A percentile compares a stretch with the other conserved stretches of the same genome.
These are phyloP conservation scores for Saccharomycopsis hybrid DNA, from an alignment of 1,139 yeast genomes.

Conservation along the genomic window DNA sequence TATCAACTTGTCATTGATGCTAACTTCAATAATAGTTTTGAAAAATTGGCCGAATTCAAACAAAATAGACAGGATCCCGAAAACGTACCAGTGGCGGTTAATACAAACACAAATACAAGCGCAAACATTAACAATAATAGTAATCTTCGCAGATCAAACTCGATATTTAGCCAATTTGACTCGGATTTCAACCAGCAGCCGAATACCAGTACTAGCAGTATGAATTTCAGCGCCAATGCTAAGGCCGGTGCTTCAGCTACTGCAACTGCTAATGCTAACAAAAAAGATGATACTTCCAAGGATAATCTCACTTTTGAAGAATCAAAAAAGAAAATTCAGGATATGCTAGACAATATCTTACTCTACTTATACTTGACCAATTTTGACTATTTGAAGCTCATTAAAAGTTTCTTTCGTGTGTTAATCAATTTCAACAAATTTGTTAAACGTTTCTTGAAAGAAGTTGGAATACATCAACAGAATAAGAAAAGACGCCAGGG, in stretches of 20 bases:
- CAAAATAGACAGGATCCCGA: not conserved
- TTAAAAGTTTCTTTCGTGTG: not conserved
- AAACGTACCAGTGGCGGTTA: too few species aligned
- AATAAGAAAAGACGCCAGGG: too few species aligned
- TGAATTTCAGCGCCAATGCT: too few species aligned
- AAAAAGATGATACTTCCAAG: too few species aligned
- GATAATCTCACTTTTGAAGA: constrained; percentile 7
- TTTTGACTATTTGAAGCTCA: constrained; percentile 5
- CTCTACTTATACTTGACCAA: constrained; percentile 10
- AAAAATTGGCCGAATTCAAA: not conserved
- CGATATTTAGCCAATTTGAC: not conserved
- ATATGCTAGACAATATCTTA: constrained; percentile 16
- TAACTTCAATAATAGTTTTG: not conserved
- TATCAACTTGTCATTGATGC: not conserved
- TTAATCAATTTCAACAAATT: not conserved
- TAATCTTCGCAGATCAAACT: too few species aligned
- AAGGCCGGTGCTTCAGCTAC: too few species aligned
- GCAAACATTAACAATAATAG: not conserved
- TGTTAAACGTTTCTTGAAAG: not conserved
- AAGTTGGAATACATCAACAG: too few species aligned
- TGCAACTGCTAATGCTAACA: too few species aligned
- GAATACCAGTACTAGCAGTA: too few species aligned
- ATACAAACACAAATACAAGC: not conserved
- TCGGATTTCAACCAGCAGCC: not conserved
- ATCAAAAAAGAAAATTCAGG: constrained; percentile 8